Evolutionary conservation across 257 asterid species (phyloP), one percentile per base, ranked within the genome.

Genomic region (Ilex aquifolium): DNA sequence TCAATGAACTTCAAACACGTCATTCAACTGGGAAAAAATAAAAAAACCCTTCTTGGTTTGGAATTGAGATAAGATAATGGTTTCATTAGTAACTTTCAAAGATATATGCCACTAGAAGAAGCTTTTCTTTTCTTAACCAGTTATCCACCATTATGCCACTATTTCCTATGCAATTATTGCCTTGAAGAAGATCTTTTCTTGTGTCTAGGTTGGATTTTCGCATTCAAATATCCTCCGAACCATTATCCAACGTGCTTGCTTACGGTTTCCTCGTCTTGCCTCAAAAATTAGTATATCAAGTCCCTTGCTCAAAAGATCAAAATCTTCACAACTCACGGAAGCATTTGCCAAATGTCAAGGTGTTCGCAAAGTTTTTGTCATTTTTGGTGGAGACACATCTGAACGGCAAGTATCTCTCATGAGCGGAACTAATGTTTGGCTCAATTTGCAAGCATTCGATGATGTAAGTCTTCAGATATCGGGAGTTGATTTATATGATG

Each of bases 391-490:
- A 65, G 83, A 84, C 72, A 79, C 94, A 66, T 89, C 95, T 11
- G 97, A 89, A 66, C 77, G 97, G 59, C 97, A 89, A 77, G 97
- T 89, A 76, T 89, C 97, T 70, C 89, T 89, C 62, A 89, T 87
- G 94, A 89, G 97, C 67, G 97, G 97, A 83, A 86, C 96, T 46
- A 88, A 88, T 78, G 96, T 88, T 71, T 88, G 96, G 96, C 78
- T 88, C 71, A 88, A 89, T 66, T 83, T 89, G 61, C 90, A 79
- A 76, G 83, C 94, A 74, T 86, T 68, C 73, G 80, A 81, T 70
- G 94, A 89, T 78, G 97, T 89, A 81, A 79, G 95, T 81, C 56
- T 67, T 59, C 57, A 65, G 61, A 52, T 32, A 16, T 36, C 5
- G 44, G 11, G 30, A 11, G 31, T 39, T 21, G 40, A 2, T 21